Conservation (phyloP, 2,329 filamentous ascomycete species). For the Aspergillus ochraceus region DNA sequence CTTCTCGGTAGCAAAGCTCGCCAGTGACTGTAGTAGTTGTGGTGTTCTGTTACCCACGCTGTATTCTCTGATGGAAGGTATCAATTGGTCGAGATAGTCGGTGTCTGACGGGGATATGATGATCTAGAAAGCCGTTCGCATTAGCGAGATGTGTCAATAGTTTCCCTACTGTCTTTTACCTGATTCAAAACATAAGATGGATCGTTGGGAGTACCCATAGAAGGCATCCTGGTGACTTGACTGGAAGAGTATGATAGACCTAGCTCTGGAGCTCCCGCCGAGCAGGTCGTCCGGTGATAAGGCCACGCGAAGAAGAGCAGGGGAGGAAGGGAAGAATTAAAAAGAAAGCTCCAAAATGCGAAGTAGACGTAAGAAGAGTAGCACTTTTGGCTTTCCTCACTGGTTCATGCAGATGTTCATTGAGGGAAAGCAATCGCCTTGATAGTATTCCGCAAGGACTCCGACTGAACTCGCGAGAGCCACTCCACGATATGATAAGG, state of each 20-base stretch:
- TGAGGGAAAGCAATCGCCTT: neutral
- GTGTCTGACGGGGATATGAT: conserved; percentile 87
- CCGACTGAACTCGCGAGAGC: too few species aligned
- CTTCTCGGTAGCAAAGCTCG: conserved; percentile 79
- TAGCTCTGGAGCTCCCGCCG: neutral
- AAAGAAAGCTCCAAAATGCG: neutral
- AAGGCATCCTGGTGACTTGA: conserved; percentile 31
- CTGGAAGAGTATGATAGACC: neutral
- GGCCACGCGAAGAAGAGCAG: neutral
- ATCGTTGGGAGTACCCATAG: conserved; percentile 36
- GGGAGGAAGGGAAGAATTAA: neutral
- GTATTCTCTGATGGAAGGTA: conserved; percentile 90
- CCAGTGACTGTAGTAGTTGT: conserved; percentile 74
- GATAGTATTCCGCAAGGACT: too few species aligned
- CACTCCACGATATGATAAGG: too few species aligned
- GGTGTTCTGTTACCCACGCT: conserved; percentile 70
- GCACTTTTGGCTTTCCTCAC: neutral
- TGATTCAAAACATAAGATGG: conserved; percentile 42
- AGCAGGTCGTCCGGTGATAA: neutral
- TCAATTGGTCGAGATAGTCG: conserved; percentile 94
- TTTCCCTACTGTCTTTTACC: conserved; percentile 22
- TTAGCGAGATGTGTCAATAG: conserved; percentile 9
- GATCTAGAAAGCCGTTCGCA: conserved; percentile 59
- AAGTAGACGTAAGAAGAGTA: neutral
- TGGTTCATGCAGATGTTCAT: neutral